Evolutionary conservation across 225 moss, liverwort and hornwort genomes (phyloP), one percentile per base, ranked within the genome.

Genomic region (Sphagnum tenellum): DNA sequence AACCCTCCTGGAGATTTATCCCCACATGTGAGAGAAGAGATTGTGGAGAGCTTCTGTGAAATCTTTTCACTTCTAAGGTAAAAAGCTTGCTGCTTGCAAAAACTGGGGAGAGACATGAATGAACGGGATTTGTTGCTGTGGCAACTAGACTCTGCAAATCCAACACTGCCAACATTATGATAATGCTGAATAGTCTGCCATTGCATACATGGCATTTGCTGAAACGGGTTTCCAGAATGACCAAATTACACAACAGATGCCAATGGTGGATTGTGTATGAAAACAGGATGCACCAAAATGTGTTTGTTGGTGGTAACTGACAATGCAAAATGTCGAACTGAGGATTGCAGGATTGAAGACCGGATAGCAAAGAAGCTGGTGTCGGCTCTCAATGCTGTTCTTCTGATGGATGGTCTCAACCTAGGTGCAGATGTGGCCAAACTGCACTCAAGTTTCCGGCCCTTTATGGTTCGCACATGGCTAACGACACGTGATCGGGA

Each of bases 281-380:
- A 29, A 29, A 29, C 29, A 29, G 0, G 29, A 29, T 29, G 29
- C 29, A 29, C 29, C 29, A 29, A 29, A 29, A 29, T 29, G 29
- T 29, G 29, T 29, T 29, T 29, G 29, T 29, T 29, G 29, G 29
- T 29, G 29, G 29, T 29, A 29, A 29, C 29, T 29, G 29, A 29
- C 29, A 29, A 29, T 29, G 29, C 29, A 29, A 29, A 29, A 29
- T 29, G 29, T 29, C 29, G 0, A 29, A 29, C 29, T 50, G 5
- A 74, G 59, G 64, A 12, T 50, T 72, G 75, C 88, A 95, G 95
- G 74, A 93, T 89, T 69, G 92, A 98, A 74, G 98, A 93, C 59
- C 83, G 93, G 69, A 78, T 93, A 69, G 90, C 89, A 3, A 98
- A 88, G 69, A 98, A 98, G 78, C 89, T 98, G 46, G 73, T 98